Percentiles rank a stretch among this genome's conserved stretches.
Conservation (phyloP, 345 rosid genomes). For the Lepidium africanum region DNA sequence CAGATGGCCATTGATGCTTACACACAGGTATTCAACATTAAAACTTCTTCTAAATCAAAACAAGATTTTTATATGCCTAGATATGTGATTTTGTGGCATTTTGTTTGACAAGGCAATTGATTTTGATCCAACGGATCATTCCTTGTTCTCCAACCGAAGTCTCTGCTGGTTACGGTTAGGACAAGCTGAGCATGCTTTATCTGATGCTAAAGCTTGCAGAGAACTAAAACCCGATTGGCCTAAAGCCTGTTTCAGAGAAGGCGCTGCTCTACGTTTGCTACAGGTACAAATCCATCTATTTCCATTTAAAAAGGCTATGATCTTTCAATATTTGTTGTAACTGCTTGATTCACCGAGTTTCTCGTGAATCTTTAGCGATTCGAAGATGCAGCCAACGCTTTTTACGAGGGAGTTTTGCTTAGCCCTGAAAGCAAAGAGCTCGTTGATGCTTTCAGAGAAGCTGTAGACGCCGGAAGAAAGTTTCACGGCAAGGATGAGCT, state of each 20-base stretch:
- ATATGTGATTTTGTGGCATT: neutral
- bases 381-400: constrained; percentile 80
- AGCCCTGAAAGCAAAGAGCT: constrained; percentile 73
- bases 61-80: neutral
- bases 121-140: constrained; percentile 69
- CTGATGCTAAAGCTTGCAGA: constrained; percentile 74
- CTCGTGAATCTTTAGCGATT: constrained; percentile 43
- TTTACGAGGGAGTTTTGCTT: constrained; percentile 74
- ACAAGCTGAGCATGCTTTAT: constrained; percentile 70
- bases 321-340: neutral
- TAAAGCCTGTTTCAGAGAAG: constrained; percentile 89
- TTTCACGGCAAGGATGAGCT: constrained; percentile 47
- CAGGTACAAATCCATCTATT: constrained; percentile 38
- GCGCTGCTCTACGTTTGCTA: constrained; percentile 72
- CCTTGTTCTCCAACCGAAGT: constrained; percentile 73
- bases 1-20: constrained; percentile 61
- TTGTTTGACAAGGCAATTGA: constrained; percentile 63
- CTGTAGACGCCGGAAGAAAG: constrained; percentile 72
- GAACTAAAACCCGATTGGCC: constrained; percentile 72
- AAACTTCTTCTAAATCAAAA: neutral
- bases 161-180: constrained; percentile 75
- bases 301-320: neutral
- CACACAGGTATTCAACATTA: constrained; percentile 53
- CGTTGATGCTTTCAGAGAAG: constrained; percentile 67
- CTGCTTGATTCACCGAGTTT: neutral